Evolutionary conservation across 2,329 filamentous ascomycete genomes (phyloP), one percentile per base, ranked within the genome.

Genomic region (Trichophyton equinum): DNA sequence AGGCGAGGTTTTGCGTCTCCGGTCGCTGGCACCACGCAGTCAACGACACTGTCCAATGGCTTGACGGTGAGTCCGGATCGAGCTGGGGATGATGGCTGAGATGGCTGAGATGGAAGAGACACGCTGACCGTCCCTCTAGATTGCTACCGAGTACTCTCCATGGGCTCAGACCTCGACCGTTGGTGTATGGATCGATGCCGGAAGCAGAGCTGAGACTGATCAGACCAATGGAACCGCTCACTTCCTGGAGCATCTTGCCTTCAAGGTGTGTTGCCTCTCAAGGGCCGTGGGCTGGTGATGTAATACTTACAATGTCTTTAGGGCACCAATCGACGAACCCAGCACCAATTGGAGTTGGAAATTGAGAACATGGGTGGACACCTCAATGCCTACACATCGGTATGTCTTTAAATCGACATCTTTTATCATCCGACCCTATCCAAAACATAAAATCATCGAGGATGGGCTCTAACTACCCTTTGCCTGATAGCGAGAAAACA

Each of bases 341-440:
- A 99, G 79, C 88, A 95, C 76, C 94, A 99, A 81, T 83, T 99
- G 75, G 94, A 99, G 82, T 86, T 99, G 67, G 94, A 99, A 82
- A 97, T 99, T 74, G 94, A 99, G 84, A 99, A 99, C 81, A 96
- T 99, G 89, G 94, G 94, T 76, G 94, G 90, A 67, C 94, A 99
- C 81, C 84, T 99, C 71, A 99, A 99, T 79, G 94, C 94, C 76
- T 99, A 99, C 82, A 99, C 94, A 71, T 97, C 92, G 81, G 91
- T 96, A 85, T 73, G 87, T 69, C 61, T 62, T 47, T 56, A 57
- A 7, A 60, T 60, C 63, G 65, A 64, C 57, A 8, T 1, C 8
- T 15, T 36, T 47, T 33, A 53, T 30, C 22, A n/a, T 15, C 40
- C 18, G 11, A 15, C n/a, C 20, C 6, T 40, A 18, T 30, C 7